Evolutionary conservation across 2,329 filamentous ascomycete species (phyloP).

Genomic region (Zasmidium cellare): DNA sequence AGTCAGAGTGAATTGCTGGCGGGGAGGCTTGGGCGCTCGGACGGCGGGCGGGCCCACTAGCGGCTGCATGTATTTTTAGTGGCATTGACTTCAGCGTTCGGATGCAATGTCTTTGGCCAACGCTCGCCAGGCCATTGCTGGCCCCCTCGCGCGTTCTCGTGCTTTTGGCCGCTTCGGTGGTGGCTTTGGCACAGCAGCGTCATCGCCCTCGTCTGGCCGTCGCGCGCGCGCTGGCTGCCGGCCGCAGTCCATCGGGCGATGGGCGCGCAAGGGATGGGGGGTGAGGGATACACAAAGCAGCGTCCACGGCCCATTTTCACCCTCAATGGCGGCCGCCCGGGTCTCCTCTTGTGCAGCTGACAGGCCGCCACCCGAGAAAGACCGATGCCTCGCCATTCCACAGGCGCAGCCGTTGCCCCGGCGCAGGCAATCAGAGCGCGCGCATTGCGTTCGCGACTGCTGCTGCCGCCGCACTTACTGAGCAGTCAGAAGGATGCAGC

Average conservation of each 20-base stretch:
- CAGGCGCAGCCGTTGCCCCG: constrained; percentile 18
- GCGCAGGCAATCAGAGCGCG: constrained; percentile 5
- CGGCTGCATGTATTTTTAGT: background rate
- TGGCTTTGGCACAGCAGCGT: background rate
- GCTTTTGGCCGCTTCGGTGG: background rate
- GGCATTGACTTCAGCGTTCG: background rate
- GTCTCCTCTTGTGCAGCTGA: constrained; percentile 23
- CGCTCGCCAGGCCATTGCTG: constrained; percentile 4
- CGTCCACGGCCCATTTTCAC: background rate
- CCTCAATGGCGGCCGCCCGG: constrained; percentile 12
- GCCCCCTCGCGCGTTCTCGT: constrained; percentile 1
- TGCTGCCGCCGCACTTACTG: background rate
- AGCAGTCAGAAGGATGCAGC: no score
- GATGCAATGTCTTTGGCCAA: constrained; percentile 1
- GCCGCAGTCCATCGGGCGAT: constrained; percentile 2
- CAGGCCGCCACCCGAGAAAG: constrained; percentile 25
- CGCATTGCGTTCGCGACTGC: background rate
- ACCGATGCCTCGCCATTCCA: constrained; percentile 24
- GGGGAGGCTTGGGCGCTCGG: no score
- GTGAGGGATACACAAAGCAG: constrained; percentile 10
- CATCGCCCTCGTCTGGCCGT: background rate
- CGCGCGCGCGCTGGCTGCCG: background rate
- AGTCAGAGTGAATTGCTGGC: background rate
- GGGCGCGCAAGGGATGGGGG: constrained; percentile 17
- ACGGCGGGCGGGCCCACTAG: background rate